These are phyloP conservation scores for Diversispora epigaea DNA, from an alignment of 192 early-diverging fungal species.

Conservation along the genomic window DNA sequence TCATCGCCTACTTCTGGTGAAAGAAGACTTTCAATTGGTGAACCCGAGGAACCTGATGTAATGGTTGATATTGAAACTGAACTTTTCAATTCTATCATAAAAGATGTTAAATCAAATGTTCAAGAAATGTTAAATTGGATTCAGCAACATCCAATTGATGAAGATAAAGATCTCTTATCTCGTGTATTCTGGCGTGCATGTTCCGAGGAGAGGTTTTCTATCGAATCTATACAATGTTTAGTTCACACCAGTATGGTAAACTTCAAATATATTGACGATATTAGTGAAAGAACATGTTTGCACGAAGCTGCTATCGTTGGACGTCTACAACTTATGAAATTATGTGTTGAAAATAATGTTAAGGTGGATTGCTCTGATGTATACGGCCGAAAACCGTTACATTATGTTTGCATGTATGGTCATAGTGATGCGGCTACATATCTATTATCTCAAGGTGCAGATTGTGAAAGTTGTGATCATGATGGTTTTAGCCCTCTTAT, in stretches of 20 bases:
- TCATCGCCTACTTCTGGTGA: constrained; percentile 35
- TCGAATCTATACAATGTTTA: constrained; percentile 60
- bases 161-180: constrained; percentile 63
- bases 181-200: constrained; percentile 75
- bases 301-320: constrained; percentile 90
- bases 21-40: constrained; percentile 36
- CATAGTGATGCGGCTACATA: constrained; percentile 66
- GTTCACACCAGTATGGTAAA: constrained; percentile 70
- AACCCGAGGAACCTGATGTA: constrained; percentile 40
- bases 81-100: constrained; percentile 54
- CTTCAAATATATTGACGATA: constrained; percentile 85
- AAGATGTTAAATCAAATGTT: constrained; percentile 43
- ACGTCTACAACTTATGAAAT: constrained; percentile 63
- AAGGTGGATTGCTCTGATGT: constrained; percentile 72
- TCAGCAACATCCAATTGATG: constrained; percentile 43
- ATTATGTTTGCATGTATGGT: constrained; percentile 95
- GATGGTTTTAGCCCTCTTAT: constrained; percentile 88
- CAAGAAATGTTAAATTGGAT: constrained; percentile 57
- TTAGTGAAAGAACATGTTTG: constrained; percentile 84
- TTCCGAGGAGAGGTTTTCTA: constrained; percentile 46
- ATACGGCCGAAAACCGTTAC: constrained; percentile 85
- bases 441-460: constrained; percentile 52
- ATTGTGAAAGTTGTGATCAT: constrained; percentile 69
- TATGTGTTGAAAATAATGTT: constrained; percentile 54
- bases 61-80: constrained; percentile 64